Base-by-base conservation (phyloP, 179 eudicot species). In the Carnegiea gigantea region DNA sequence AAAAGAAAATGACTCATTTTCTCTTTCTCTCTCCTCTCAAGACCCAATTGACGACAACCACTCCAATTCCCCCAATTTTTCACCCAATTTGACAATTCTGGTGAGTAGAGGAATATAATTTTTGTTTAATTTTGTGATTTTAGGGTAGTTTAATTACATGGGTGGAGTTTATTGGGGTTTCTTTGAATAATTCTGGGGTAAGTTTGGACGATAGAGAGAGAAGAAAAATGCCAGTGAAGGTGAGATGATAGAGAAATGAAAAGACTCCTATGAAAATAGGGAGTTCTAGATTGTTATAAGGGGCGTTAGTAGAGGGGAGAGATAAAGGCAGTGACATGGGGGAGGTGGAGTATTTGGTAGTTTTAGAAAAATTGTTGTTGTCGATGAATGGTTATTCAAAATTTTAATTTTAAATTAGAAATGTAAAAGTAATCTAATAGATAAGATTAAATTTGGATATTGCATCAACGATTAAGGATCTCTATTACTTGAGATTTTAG, bases 81-180 rank as follows among this genome's bases (percentile, higher is more conserved):
- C 88, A 5, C 48, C 81, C 38, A 89, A 85, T 78, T 92, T 94
- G 6, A 72, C 87, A 44, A 82, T 90, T 87, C 94, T 97, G 94
- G 97, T 94, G 88, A 82, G 54, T 23, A 6, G 21, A 30, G 14
- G 17, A 13, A 1, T 9, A 9, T 2, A 0, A 70, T 70, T 70
- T 70, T 17, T 1, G 44, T 33, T 70, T 70, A 67, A 67, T 67
- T 2, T 28, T 28, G 71, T 67, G 38, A 67, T 28, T 67, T 72
- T 72, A 20, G 21, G 40, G 74, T 1, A 24, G 23, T 70, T 4
- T 24, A 46, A 23, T 46, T 48, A 12, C 18, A 44, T 14, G 60
- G 60, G 60, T 54, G 17, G 21, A 24, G 6, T 15, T 30, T 68
- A 13, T 48, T 51, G 57, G 57, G 57, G 57, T 10, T 51, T 5